phyloP scores from a whole-genome alignment of 2,329 filamentous ascomycete species.

The Exserohilum turcica region DNA sequence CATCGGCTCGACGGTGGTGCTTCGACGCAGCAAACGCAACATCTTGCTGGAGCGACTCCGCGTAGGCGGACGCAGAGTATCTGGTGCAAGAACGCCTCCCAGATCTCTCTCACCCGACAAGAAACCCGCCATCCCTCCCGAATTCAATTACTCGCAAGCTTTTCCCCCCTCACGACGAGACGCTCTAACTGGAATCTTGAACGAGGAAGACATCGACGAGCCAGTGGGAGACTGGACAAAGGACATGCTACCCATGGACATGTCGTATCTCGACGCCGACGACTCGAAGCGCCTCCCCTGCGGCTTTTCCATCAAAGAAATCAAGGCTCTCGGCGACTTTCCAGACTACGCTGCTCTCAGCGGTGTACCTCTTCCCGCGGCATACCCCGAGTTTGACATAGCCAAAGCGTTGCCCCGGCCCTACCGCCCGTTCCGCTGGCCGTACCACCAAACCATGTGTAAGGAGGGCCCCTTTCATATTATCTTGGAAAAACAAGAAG shows the following conservation, averaged over 20 bases:
- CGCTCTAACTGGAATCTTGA: conserved; percentile 46
- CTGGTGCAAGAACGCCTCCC: conserved; percentile 59
- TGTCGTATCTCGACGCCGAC: conserved; percentile 34
- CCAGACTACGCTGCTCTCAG: conserved; percentile 78
- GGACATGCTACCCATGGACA: conserved; percentile 32
- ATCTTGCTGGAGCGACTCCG: conserved; percentile 49
- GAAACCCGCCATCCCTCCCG: conserved; percentile 36
- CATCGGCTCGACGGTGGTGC: conserved; percentile 32
- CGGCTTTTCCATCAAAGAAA: conserved; percentile 72
- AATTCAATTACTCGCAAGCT: conserved; percentile 50
- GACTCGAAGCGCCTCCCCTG: conserved; percentile 62
- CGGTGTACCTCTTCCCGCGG: conserved; percentile 71
- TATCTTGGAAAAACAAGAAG: conserved; percentile 3
- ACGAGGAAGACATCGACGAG: conserved; percentile 28
- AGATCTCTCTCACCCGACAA: conserved; percentile 59
- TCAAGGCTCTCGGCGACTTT: conserved; percentile 74
- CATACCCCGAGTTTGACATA: conserved; percentile 70
- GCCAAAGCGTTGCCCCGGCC: conserved; percentile 71
- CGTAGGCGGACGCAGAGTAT: conserved; percentile 50
- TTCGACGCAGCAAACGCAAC: conserved; percentile 47
- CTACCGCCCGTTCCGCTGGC: conserved; percentile 82
- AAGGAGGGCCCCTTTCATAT: conserved; percentile 46
- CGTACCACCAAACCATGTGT: conserved; percentile 93
- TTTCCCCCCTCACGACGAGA: conserved; percentile 61
- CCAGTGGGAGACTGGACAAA: conserved; percentile 29